These are phyloP conservation scores for Coemansia sp. DNA, from an alignment of 371 early-diverging fungal genomes.

Conservation along the genomic window DNA sequence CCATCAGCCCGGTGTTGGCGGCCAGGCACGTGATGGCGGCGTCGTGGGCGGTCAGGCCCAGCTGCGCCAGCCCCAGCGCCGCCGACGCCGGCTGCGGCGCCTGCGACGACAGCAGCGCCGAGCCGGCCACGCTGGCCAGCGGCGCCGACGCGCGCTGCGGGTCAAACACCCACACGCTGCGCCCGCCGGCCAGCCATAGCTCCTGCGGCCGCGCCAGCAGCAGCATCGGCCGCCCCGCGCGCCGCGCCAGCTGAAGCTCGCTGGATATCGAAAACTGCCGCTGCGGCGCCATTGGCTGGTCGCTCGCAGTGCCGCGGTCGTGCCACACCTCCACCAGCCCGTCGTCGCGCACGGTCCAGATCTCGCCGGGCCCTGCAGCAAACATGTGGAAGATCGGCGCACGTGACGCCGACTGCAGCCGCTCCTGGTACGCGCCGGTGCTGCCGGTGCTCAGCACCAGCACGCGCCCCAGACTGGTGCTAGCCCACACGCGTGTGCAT, in stretches of 20 bases:
- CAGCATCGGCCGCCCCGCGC: constrained; percentile 10
- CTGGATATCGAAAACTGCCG: constrained; percentile 33
- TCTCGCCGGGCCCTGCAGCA: constrained; percentile 22
- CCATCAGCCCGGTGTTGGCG: constrained; percentile 26
- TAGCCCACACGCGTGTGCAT: constrained; percentile 37
- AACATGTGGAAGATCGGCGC: constrained; percentile 24
- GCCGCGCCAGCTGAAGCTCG: constrained; percentile 33
- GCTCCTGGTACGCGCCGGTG: constrained; percentile 24
- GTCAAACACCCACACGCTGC: constrained; percentile 42
- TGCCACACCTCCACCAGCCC: constrained; percentile 40
- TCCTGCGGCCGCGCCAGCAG: constrained; percentile 28
- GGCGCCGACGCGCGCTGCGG: constrained; percentile 18
- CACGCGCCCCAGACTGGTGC: constrained; percentile 33
- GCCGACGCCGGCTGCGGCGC: constrained; percentile 10
- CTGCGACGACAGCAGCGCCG: constrained; percentile 22
- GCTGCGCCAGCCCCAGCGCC: constrained; percentile 18
- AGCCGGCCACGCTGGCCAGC: constrained; percentile 18
- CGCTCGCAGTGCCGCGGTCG: constrained; percentile 26
- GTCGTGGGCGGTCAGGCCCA: constrained; percentile 29
- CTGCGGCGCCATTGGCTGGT: constrained; percentile 24
- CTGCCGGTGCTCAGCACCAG: constrained; percentile 28
- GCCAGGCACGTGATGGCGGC: constrained; percentile 36
- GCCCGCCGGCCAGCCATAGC: constrained; percentile 44
- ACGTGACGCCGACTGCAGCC: constrained; percentile 12
- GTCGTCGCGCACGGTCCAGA: constrained; percentile 48